Evolutionary conservation across 2,329 filamentous ascomycete species (phyloP), one percentile per base, ranked within the genome.

Genomic region (Clonostachys solani): DNA sequence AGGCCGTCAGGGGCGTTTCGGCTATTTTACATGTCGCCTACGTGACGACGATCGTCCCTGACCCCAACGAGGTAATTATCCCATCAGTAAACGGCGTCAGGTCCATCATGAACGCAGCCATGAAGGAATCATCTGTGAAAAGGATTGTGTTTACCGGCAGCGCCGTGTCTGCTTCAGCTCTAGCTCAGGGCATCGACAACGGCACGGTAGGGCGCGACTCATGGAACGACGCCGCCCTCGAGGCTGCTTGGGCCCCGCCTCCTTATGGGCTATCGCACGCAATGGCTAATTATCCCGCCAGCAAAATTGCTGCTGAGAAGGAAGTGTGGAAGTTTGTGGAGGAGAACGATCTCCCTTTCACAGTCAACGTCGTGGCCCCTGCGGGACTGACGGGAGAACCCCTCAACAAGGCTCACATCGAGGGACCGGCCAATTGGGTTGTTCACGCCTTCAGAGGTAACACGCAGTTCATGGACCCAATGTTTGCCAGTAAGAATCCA

Each of bases 41-140:
- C 13, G 54, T 63, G 18, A 52, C 65, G 40, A 59, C 51, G 1
- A 56, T 71, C 17, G 52, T 54, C 8, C 52, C 63, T 1, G 61
- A 75, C 47, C 65, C 71, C 0, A 57, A 69, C 42, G 54, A 60
- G 3, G 66, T 70, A 12, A 66, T 75, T n/a, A 61, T 68, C 2
- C 41, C 17, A 12, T 8, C 36, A 8, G 36, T 38, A n/a, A 18
- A 18, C 36, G 66, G 66, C 7, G 60, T 62, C 1, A 53, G 61
- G 5, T 66, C 67, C 37, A 62, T 71, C 5, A 60, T 77, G 2
- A 58, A 64, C 2, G 65, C 73, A 2, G 69, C 71, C 1, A 56
- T 61, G 1, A 66, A 65, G 36, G 63, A 70, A 12, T 56, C 68
- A 0, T 65, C 60, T 0, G 54, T 78, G 16, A 70, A 68, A 47